phyloP scores from a whole-genome alignment of 129 eudicot species.

The Flaveria trinervia region DNA sequence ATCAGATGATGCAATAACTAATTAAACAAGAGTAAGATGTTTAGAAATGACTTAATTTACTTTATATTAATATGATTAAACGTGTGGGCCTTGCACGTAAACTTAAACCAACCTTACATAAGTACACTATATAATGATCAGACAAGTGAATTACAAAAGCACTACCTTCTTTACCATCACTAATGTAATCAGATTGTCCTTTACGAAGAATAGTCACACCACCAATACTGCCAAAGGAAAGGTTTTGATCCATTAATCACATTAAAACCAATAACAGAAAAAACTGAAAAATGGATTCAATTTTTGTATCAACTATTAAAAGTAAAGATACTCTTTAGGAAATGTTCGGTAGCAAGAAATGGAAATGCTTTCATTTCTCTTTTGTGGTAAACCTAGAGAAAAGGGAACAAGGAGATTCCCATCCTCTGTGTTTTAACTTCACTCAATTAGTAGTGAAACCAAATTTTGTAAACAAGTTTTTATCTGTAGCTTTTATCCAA shows the following conservation, averaged over 20 bases:
- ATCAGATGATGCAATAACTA: neutral
- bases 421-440: neutral
- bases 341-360: neutral
- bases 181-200: slow-evolving; percentile 81
- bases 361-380: neutral
- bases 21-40: neutral
- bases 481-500: neutral
- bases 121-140: slow-evolving; percentile 6
- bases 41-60: neutral
- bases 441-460: neutral
- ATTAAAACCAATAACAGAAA: neutral
- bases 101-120: slow-evolving; percentile 1
- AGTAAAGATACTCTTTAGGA: neutral
- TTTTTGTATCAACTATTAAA: neutral
- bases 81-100: neutral
- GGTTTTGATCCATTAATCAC: slow-evolving; percentile 4
- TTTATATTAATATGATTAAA: neutral
- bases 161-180: slow-evolving; percentile 79
- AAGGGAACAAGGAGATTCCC: too few species aligned
- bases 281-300: neutral
- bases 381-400: too few species aligned
- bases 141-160: neutral
- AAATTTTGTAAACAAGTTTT: neutral
- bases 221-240: slow-evolving; percentile 64
- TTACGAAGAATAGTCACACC: slow-evolving; percentile 86